Base-by-base conservation (phyloP, 176 grass and related monocot genomes). In the Aegilops sharonensis region DNA sequence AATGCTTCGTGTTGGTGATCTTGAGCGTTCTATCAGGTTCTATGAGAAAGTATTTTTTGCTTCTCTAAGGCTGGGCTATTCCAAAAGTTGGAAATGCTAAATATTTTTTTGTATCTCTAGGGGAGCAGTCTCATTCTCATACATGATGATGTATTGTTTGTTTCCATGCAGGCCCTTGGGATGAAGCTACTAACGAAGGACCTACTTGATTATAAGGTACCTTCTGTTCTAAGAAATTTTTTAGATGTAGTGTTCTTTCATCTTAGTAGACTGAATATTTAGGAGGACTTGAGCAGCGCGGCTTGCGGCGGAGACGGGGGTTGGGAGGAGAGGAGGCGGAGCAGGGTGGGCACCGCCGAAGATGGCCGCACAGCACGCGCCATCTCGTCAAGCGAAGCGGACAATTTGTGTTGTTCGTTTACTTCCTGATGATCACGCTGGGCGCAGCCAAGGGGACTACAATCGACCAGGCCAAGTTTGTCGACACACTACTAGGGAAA, bases 1-100 rank as follows among this genome's bases (percentile, higher is more conserved):
- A 78, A 98, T 98, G 96, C 96, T 98, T 86, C 93, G 93, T 50
- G 93, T 98, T 30, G 96, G 96, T 73, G 93, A 98, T 59, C 86
- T 98, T 83, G 96, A 95, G 23, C 90, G 88, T 64, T 85, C 92
- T 74, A 95, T 98, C 86, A 90, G 86, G 79, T 98, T 98, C 30
- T 98, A 98, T 37, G 88, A 98, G 87, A 98, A 94, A 91, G 93
- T 94, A 94, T 75, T 81, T 81, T 85, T 36, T 76, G 11, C 45
- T 47, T 47, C 4, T 40, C 23, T 56, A 23, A 72, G 5, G 9
- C 18, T 35, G 12, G 36, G 36, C 32, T 72, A 50, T 72, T 71
- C 11, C 35, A 35, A 30, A 60, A 61, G 34, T 34, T 70, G 7
- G 35, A n/a, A 25, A 78, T 80, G 65, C 25, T 47, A 37, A 39